phyloP scores from a whole-genome alignment of 2,329 filamentous ascomycete species.

The Colletotrichum eremochloae region DNA sequence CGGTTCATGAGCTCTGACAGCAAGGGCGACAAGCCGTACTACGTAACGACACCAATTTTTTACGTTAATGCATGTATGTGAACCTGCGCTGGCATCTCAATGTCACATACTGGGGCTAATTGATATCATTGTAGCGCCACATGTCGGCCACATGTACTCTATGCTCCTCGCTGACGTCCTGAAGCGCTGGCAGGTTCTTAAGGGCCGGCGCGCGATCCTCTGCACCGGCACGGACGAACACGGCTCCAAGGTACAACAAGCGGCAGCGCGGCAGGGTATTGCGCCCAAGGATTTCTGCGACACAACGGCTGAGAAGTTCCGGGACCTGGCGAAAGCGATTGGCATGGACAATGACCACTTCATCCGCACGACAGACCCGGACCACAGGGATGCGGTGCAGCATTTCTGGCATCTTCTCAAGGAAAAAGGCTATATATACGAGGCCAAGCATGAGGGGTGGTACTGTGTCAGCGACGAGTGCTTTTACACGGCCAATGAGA shows the following conservation, averaged over 20 bases:
- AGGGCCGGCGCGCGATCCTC: slow-evolving; percentile 78
- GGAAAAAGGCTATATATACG: slow-evolving; percentile 83
- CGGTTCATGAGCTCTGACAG: slow-evolving; percentile 47
- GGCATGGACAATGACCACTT: slow-evolving; percentile 86
- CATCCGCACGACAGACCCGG: slow-evolving; percentile 88
- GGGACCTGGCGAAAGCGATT: slow-evolving; percentile 77
- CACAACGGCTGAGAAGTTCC: slow-evolving; percentile 83
- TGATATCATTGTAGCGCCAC: slow-evolving; percentile 73
- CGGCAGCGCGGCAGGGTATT: slow-evolving; percentile 77
- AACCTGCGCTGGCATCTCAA: slow-evolving; percentile 5
- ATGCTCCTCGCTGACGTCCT: slow-evolving; percentile 92
- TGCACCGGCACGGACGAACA: slow-evolving; percentile 97
- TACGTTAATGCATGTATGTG: slow-evolving; percentile 92
- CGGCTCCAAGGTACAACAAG: slow-evolving; percentile 96
- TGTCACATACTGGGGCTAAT: slow-evolving; percentile 40
- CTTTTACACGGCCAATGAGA: slow-evolving; percentile 85
- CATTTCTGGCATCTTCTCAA: slow-evolving; percentile 89
- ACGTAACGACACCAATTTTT: slow-evolving; percentile 97
- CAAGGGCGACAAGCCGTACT: slow-evolving; percentile 79
- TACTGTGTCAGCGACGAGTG: slow-evolving; percentile 97
- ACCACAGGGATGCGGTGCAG: slow-evolving; percentile 87
- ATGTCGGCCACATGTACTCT: slow-evolving; percentile 94
- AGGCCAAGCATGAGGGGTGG: slow-evolving; percentile 91
- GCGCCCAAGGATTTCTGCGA: slow-evolving; percentile 91
- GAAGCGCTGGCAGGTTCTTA: slow-evolving; percentile 89